A percentile compares a stretch with the other conserved stretches of the same genome.
Conservation (phyloP, 2,329 filamentous ascomycete genomes). For the Colletotrichum cordylinicola region DNA sequence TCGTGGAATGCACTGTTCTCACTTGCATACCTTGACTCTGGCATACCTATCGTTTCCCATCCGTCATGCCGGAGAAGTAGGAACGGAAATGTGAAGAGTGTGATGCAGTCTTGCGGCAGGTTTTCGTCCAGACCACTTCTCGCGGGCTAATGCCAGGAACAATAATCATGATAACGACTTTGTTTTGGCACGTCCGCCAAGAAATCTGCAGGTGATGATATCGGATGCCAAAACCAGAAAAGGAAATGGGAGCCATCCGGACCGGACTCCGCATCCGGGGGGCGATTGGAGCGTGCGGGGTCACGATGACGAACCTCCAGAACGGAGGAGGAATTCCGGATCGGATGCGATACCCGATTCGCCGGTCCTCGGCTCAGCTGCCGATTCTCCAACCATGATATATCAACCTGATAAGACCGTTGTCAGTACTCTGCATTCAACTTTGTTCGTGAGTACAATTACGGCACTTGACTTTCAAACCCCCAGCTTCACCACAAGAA, state of each 20-base stretch:
- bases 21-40: background rate
- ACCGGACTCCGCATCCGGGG: background rate
- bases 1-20: background rate
- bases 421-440: fast-evolving
- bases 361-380: background rate
- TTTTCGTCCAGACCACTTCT: background rate
- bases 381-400: background rate
- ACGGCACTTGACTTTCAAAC: background rate
- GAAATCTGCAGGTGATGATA: background rate
- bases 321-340: background rate
- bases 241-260: background rate
- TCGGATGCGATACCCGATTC: background rate
- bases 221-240: background rate
- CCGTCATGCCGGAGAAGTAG: background rate
- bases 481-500: fast-evolving
- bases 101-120: background rate
- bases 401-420: background rate
- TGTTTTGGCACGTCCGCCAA: background rate
- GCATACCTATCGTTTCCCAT: background rate
- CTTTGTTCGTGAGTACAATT: background rate
- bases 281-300: background rate
- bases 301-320: background rate
- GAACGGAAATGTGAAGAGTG: background rate
- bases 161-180: background rate
- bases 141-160: background rate